Base-by-base conservation (phyloP, 352 stramenopile genomes). In the Globisporangium recalcitrans region DNA sequence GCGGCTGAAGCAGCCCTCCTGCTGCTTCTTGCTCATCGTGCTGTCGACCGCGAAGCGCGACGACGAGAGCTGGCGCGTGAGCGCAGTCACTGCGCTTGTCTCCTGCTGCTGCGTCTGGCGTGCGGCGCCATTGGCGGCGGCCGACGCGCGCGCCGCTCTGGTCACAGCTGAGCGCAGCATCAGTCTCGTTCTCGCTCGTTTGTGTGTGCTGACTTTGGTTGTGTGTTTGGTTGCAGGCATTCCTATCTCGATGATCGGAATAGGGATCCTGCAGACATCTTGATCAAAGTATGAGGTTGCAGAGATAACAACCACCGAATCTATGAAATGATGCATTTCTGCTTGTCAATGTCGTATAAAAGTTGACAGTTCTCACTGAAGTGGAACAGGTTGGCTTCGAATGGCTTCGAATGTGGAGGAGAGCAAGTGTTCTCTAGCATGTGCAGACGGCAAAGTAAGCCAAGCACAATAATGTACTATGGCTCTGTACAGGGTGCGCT, bases 1-100 rank as follows among this genome's bases (percentile, higher is more conserved):
- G 31, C 75, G 75, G 34, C 52, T 72, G 55, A 77, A 80, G 40
- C 63, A 78, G 16, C 48, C 22, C 11, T 64, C 65, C 29, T 66
- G 40, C 52, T 69, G 52, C 51, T 57, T 62, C 34, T 46, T 72
- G 27, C 14, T 60, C 52, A 55, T 60, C 32, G 9, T n/a, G 19
- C n/a, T 21, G 2, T 24, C 26, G 31, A 44, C 42, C 31, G 13
- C 16, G 44, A 58, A 58, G 32, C 52, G 61, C 29, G 52, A 42
- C 4, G 49, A 42, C 31, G 58, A 49, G 46, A 55, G 27, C 4
- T 34, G 14, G 4, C 32, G 48, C 19, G 27, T 10, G 14, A 51
- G 31, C 26, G 40, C 5, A 21, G 38, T n/a, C 32, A 58, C 54
- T 29, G 40, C 3, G 21, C 19, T 29, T 19, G 19, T 22, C 19